Evolutionary conservation across 352 stramenopile genomes (phyloP).

Genomic region (Phytophthora multivora): DNA sequence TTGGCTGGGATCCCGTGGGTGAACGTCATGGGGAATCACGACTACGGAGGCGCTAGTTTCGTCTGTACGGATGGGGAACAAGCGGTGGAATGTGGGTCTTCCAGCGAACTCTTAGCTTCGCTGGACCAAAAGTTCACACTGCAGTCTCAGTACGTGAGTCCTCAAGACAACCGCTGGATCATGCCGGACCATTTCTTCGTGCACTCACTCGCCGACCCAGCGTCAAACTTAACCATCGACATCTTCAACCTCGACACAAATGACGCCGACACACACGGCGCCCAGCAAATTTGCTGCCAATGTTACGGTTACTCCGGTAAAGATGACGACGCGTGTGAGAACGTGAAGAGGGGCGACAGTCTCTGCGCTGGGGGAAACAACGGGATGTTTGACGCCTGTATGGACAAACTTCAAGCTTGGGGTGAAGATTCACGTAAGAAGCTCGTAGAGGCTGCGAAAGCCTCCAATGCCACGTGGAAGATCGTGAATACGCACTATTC

Average conservation of each 20-base stretch:
- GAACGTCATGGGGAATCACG: slow-evolving; percentile 88
- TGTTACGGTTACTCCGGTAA: slow-evolving; percentile 77
- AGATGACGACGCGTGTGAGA: slow-evolving; percentile 57
- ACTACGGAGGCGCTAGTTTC: slow-evolving; percentile 82
- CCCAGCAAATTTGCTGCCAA: slow-evolving; percentile 80
- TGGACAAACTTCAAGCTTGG: slow-evolving; percentile 66
- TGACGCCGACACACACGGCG: slow-evolving; percentile 64
- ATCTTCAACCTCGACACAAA: slow-evolving; percentile 90
- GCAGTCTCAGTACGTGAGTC: slow-evolving; percentile 81
- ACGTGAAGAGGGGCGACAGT: slow-evolving; percentile 51
- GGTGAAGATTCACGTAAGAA: slow-evolving; percentile 57
- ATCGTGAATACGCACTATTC: slow-evolving; percentile 88
- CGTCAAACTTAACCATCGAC: slow-evolving; percentile 71
- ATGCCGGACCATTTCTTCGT: slow-evolving; percentile 87
- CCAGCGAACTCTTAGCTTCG: slow-evolving; percentile 41
- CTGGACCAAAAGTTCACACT: slow-evolving; percentile 77
- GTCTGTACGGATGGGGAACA: slow-evolving; percentile 59
- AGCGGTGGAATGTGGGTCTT: slow-evolving; percentile 52
- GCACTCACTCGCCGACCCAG: slow-evolving; percentile 61
- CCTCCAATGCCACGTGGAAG: slow-evolving; percentile 81
- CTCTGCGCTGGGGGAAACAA: slow-evolving; percentile 58
- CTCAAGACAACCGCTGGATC: slow-evolving; percentile 81
- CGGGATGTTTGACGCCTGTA: slow-evolving; percentile 74
- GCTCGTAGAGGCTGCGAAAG: slow-evolving; percentile 55
- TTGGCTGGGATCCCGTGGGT: slow-evolving; percentile 78